Conservation (phyloP, 352 stramenopile genomes). For the Globisporangium polare region DNA sequence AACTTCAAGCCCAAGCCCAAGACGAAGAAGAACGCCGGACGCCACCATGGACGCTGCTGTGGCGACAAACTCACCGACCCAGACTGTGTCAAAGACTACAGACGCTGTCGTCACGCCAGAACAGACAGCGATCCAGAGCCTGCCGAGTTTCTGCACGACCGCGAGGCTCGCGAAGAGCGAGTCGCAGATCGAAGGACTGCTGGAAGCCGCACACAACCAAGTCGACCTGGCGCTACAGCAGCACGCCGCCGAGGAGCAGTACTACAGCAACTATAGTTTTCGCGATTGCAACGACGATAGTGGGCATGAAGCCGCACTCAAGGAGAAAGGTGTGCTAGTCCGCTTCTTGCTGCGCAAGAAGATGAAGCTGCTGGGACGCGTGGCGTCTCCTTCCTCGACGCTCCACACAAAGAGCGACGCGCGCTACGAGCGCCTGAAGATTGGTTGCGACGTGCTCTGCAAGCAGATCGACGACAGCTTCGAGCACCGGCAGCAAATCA, state of each 20-base stretch:
- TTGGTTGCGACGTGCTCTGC: slow-evolving; percentile 19
- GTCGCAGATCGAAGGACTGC: slow-evolving; percentile 5
- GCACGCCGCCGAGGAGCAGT: neutral
- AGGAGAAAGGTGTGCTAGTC: slow-evolving; percentile 11
- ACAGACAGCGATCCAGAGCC: neutral
- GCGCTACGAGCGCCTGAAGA: slow-evolving; percentile 35
- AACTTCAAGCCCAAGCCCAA: neutral
- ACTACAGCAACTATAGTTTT: neutral
- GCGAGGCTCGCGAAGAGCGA: slow-evolving; percentile 3
- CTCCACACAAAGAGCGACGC: slow-evolving; percentile 16
- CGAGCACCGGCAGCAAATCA: slow-evolving; percentile 22
- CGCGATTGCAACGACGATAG: neutral
- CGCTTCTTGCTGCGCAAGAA: slow-evolving; percentile 21
- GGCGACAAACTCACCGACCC: too few species aligned
- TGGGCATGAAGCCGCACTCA: neutral
- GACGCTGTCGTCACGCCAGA: neutral
- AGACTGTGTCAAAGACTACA: neutral
- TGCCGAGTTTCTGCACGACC: slow-evolving; percentile 1
- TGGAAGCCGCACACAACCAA: slow-evolving; percentile 12
- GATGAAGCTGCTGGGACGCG: slow-evolving; percentile 12
- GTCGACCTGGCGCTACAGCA: slow-evolving; percentile 21
- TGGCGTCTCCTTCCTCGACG: slow-evolving; percentile 3
- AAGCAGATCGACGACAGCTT: slow-evolving; percentile 29
- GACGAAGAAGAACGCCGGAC: neutral
- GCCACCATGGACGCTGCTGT: neutral